Evolutionary conservation across 805 yeast species (phyloP).

Genomic region (Brettanomyces naardenensis): DNA sequence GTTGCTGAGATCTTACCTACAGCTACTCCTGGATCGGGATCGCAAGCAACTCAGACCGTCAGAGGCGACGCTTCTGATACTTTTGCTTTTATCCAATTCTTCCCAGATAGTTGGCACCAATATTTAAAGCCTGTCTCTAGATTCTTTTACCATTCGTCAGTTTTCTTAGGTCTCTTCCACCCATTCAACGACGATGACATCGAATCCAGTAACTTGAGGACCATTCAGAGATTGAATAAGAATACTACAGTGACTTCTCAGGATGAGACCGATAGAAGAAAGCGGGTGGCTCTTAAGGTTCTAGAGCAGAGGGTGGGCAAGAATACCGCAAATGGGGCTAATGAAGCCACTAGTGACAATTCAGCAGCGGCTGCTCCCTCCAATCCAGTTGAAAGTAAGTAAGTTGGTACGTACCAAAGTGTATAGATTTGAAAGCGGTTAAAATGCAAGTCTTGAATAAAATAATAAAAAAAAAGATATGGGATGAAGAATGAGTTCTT

Average conservation of each 20-base stretch:
- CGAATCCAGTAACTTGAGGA: conserved; percentile 67
- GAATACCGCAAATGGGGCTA: not conserved
- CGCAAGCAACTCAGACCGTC: conserved; percentile 27
- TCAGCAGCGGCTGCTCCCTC: not conserved
- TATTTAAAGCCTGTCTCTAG: conserved; percentile 45
- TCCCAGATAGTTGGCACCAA: conserved; percentile 58
- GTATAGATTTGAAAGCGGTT: not conserved
- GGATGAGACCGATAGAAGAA: conserved; percentile 63
- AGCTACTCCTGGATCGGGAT: conserved; percentile 22
- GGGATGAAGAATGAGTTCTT: not conserved
- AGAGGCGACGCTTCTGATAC: conserved; percentile 89
- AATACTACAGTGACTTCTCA: conserved; percentile 22
- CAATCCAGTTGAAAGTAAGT: not conserved
- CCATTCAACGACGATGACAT: conserved; percentile 64
- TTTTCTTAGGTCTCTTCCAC: conserved; percentile 39
- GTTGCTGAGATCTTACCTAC: conserved; percentile 26
- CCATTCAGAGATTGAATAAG: conserved; percentile 47
- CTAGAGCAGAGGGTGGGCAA: conserved; percentile 43
- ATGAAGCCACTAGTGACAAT: not conserved
- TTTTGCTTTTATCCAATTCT: conserved; percentile 74
- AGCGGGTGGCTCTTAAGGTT: conserved; percentile 70
- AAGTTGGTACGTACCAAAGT: too few relatives aligned
- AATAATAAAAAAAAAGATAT: not conserved
- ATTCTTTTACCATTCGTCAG: conserved; percentile 29
- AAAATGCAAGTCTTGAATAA: not conserved